A percentile compares a stretch with the other conserved stretches of the same genome.
phyloP scores from a whole-genome alignment of 2,329 filamentous ascomycete genomes.

The Paraphoma sp. region DNA sequence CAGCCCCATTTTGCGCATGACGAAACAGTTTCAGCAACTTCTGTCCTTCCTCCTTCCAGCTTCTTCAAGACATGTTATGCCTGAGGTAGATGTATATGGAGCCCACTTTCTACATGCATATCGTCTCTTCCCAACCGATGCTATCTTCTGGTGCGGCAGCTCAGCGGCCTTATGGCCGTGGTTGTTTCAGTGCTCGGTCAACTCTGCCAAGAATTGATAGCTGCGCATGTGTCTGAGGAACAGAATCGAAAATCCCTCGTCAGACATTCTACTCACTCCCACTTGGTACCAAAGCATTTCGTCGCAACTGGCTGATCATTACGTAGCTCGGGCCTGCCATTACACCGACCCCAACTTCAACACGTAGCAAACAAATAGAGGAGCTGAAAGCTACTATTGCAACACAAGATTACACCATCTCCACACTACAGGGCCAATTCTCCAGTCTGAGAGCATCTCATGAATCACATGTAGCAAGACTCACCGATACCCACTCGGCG shows the following conservation, averaged over 20 bases:
- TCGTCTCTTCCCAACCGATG: neutral
- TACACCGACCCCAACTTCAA: slow-evolving; percentile 17
- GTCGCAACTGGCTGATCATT: slow-evolving; percentile 12
- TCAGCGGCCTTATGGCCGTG: neutral
- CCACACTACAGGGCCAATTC: slow-evolving; percentile 45
- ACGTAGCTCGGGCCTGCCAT: slow-evolving; percentile 24
- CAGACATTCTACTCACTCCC: too few species aligned
- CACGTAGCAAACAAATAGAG: slow-evolving; percentile 29
- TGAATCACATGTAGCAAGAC: slow-evolving; percentile 46
- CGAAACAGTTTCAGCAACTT: slow-evolving; percentile 35
- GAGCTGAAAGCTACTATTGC: slow-evolving; percentile 38
- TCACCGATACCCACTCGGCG: slow-evolving; percentile 47
- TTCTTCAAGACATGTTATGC: slow-evolving; percentile 20
- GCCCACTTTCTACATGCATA: neutral
- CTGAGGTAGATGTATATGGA: slow-evolving; percentile 20
- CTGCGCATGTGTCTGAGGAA: neutral
- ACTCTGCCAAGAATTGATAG: neutral
- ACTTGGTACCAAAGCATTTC: neutral
- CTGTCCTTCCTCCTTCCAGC: slow-evolving; percentile 13
- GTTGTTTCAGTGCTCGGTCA: neutral
- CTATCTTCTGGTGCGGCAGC: neutral
- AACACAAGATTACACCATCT: slow-evolving; percentile 41
- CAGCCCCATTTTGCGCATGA: slow-evolving; percentile 24
- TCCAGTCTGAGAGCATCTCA: slow-evolving; percentile 45
- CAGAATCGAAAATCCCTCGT: too few species aligned